phyloP scores from a whole-genome alignment of 257 asterid genomes.

The Jaltomata sinuosa region DNA sequence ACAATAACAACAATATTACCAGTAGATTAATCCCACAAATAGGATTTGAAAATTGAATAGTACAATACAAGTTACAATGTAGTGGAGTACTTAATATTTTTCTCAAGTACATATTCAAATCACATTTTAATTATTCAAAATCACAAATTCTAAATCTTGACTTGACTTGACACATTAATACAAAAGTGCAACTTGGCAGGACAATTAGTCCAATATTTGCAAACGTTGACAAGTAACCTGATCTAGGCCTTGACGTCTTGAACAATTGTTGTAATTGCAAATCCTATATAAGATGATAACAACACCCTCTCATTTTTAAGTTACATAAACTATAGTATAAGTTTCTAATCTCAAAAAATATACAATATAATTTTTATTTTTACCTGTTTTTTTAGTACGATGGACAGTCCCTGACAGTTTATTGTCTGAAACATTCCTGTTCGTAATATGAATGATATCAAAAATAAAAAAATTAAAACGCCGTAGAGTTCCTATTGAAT shows the following conservation, averaged over 20 bases:
- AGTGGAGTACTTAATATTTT: neutral
- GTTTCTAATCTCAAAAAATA: too few species aligned
- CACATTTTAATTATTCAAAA: neutral
- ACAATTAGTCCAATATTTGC: neutral
- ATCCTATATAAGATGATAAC: slow-evolving; percentile 9
- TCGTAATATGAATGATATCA: neutral
- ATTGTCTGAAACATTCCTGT: slow-evolving; percentile 35
- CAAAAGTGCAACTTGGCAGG: neutral
- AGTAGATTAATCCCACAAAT: too few species aligned
- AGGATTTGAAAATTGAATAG: neutral
- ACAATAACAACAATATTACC: neutral
- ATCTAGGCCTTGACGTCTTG: slow-evolving; percentile 31
- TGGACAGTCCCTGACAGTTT: slow-evolving; percentile 18
- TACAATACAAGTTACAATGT: neutral
- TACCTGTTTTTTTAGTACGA: neutral
- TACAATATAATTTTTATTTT: neutral
- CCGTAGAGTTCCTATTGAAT: neutral
- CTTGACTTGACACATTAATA: neutral
- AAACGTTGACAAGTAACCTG: neutral
- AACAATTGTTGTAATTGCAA: slow-evolving; percentile 10
- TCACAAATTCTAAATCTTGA: neutral
- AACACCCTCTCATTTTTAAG: neutral
- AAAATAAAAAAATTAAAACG: neutral
- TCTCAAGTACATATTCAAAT: neutral
- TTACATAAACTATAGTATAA: neutral